Percentiles rank a stretch among this genome's conserved stretches.
Conservation (phyloP, 306 rosid genomes). For the Cicer judaicum region DNA sequence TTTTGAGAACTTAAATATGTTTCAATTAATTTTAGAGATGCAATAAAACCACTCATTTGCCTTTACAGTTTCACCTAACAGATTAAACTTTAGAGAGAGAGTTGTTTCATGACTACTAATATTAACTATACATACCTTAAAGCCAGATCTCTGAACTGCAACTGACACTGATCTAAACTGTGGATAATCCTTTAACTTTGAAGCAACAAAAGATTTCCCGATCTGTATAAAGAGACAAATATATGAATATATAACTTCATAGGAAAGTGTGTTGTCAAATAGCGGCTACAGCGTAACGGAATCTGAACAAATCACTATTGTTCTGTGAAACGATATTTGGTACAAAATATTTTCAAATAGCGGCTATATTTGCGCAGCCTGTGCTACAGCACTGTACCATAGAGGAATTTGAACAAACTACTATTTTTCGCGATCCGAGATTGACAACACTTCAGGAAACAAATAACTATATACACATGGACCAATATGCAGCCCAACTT, state of each 20-base stretch:
- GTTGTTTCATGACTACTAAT: neutral
- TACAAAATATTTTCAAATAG: too few relatives aligned
- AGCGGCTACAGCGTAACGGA: too few relatives aligned
- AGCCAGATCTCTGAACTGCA: constrained; percentile 82
- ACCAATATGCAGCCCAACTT: constrained; percentile 27
- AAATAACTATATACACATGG: constrained; percentile 21
- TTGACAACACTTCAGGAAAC: constrained; percentile 3
- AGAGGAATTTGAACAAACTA: too few relatives aligned
- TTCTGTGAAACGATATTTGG: too few relatives aligned
- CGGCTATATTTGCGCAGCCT: too few relatives aligned
- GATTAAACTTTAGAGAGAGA: constrained; percentile 7
- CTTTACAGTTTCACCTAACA: constrained; percentile 9
- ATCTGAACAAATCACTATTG: too few relatives aligned
- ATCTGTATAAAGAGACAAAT: constrained; percentile 59
- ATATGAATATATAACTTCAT: constrained; percentile 26
- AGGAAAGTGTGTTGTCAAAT: neutral
- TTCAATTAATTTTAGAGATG: constrained; percentile 9
- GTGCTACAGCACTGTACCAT: too few relatives aligned
- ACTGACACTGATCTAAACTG: constrained; percentile 74
- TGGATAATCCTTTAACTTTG: constrained; percentile 94
- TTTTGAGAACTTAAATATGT: too few relatives aligned
- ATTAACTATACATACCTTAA: constrained; percentile 70
- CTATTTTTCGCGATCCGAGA: too few relatives aligned
- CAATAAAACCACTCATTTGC: constrained; percentile 29
- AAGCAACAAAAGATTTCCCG: constrained; percentile 71